A percentile compares a stretch with the other conserved stretches of the same genome.
Evolutionary conservation across 768 basidiomycete species (phyloP).

Genomic region (Amyloporia xantha): DNA sequence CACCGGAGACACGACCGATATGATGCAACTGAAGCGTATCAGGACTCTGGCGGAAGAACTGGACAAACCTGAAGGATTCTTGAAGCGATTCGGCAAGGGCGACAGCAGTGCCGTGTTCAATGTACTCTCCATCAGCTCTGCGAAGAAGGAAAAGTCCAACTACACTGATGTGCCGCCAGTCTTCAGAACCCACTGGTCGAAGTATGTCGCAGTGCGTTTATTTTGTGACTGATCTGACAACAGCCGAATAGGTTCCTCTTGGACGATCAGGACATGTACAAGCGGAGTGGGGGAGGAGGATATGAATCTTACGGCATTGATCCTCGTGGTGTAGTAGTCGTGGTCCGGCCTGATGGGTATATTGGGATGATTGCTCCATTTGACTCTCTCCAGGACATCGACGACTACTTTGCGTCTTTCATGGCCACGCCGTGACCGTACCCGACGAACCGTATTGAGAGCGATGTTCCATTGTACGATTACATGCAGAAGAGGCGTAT

Average conservation of each 20-base stretch:
- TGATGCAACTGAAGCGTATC: conserved; percentile 16
- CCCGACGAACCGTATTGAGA: neutral
- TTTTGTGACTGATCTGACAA: neutral
- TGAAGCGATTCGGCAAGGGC: conserved; percentile 1
- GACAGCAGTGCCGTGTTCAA: conserved; percentile 8
- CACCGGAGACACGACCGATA: conserved; percentile 28
- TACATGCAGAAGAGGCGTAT: neutral
- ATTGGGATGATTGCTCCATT: conserved; percentile 52
- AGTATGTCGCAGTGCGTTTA: conserved; percentile 49
- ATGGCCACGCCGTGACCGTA: conserved; percentile 15
- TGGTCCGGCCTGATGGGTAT: conserved; percentile 63
- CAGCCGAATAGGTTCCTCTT: conserved; percentile 42
- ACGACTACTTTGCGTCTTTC: conserved; percentile 45
- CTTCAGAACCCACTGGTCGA: conserved; percentile 54
- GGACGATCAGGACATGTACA: conserved; percentile 46
- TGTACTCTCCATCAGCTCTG: conserved; percentile 12
- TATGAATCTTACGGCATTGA: conserved; percentile 52
- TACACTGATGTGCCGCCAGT: conserved; percentile 35
- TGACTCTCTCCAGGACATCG: conserved; percentile 29
- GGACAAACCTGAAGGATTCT: neutral
- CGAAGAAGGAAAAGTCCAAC: conserved; percentile 12
- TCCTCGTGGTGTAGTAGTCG: conserved; percentile 39
- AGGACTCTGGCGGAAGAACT: conserved; percentile 13
- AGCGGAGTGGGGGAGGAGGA: conserved; percentile 42
- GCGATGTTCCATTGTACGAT: neutral